Evolutionary conservation across 345 rosid genomes (phyloP), one percentile per base, ranked within the genome.

Genomic region (Ailanthus altissimus): DNA sequence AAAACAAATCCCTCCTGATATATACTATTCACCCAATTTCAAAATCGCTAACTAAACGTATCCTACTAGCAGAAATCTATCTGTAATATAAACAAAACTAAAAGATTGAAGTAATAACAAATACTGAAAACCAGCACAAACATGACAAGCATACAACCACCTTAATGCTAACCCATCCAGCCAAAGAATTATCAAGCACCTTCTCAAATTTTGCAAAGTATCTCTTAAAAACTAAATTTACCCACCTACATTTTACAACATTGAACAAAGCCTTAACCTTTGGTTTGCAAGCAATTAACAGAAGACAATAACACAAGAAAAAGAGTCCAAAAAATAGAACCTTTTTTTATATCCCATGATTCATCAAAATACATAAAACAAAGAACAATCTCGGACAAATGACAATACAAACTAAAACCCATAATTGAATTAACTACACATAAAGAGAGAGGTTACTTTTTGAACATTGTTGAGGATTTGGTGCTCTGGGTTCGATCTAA

Each of bases 391-490:
- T 42, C 57, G 10, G 5, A 46, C 54, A 40, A 40, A 59, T 25
- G 15, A 43, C 11, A 73, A 59, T 26, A 43, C 64, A 8, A 59
- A 42, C 12, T 13, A 7, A 12, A 10, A 43, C 42, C 42, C 53
- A 2, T 0, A 9, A 21, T 38, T 13, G 32, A 51, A 11, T 26
- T 10, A 51, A 11, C 49, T 10, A 18, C 26, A 72, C 64, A 23
- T 36, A 15, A 26, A 32, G 20, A 71, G n/a, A 36, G n/a, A 46
- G 74, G 77, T 82, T 75, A 86, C 87, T 86, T 86, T 75, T 84
- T 86, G 83, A 86, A 86, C 89, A 86, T 86, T 23, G 63, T 79
- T 73, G 62, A 38, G 61, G 54, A 70, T 36, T 56, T 14, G 58
- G 68, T 38, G 59, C 45, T 47, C 57, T 75, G 77, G 49, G 56